These are phyloP conservation scores for Sistotremastrum suecicum DNA, from an alignment of 768 basidiomycete species.

Conservation along the genomic window DNA sequence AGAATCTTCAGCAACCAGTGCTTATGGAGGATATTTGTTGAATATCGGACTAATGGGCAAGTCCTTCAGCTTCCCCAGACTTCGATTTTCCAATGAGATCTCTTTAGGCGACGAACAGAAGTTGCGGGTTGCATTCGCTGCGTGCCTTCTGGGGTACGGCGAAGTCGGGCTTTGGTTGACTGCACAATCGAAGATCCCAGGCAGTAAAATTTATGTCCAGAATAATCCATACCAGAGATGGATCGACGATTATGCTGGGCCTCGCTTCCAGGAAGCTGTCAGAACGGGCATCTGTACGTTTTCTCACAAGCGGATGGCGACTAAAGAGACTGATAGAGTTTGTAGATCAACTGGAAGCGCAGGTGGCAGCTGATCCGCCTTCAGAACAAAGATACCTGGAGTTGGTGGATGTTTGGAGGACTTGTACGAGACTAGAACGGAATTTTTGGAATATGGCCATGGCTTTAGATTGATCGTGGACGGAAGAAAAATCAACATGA, in stretches of 20 bases:
- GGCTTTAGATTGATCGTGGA: slow-evolving; percentile 7
- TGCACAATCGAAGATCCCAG: neutral
- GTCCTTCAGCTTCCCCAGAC: slow-evolving; percentile 2
- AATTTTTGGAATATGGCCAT: slow-evolving; percentile 78
- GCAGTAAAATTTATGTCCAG: slow-evolving; percentile 32
- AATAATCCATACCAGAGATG: slow-evolving; percentile 60
- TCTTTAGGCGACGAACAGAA: slow-evolving; percentile 51
- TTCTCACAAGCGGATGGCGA: neutral
- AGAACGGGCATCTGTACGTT: slow-evolving; percentile 54
- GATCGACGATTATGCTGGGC: slow-evolving; percentile 71
- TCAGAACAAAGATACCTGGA: slow-evolving; percentile 43
- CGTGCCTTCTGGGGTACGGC: slow-evolving; percentile 85
- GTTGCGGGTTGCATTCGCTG: slow-evolving; percentile 67
- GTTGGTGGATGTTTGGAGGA: slow-evolving; percentile 61
- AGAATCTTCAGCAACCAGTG: slow-evolving; percentile 61
- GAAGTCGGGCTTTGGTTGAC: slow-evolving; percentile 76
- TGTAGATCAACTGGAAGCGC: slow-evolving; percentile 59
- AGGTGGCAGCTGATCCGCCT: slow-evolving; percentile 48
- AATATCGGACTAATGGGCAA: slow-evolving; percentile 61
- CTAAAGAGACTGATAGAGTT: slow-evolving; percentile 1
- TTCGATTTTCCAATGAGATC: neutral
- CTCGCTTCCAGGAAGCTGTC: slow-evolving; percentile 60
- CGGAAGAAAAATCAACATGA: neutral
- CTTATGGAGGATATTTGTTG: slow-evolving; percentile 79
- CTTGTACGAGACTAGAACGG: slow-evolving; percentile 64